phyloP scores from a whole-genome alignment of 1,139 yeast genomes.

The Debaryomyces coudertii region DNA sequence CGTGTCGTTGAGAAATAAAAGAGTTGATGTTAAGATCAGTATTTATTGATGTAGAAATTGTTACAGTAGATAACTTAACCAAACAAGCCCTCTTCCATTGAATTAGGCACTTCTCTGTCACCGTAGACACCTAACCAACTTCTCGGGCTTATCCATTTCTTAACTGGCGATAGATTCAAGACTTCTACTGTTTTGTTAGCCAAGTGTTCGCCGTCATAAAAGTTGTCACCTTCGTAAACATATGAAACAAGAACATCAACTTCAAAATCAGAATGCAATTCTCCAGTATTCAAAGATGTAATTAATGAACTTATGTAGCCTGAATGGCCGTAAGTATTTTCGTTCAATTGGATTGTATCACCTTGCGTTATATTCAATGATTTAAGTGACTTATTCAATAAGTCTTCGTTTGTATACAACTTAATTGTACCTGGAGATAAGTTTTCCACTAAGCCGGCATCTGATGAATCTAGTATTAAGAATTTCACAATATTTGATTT shows the following conservation, averaged over 20 bases:
- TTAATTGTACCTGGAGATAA: slow-evolving; percentile 30
- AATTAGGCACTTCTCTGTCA: slow-evolving; percentile 60
- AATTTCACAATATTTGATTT: slow-evolving; percentile 47
- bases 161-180: slow-evolving; percentile 26
- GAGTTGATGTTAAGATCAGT: background rate
- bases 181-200: slow-evolving; percentile 43
- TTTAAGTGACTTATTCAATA: slow-evolving; percentile 35
- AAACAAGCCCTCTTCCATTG: slow-evolving; percentile 78
- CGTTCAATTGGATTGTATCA: slow-evolving; percentile 12
- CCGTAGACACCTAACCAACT: slow-evolving; percentile 93
- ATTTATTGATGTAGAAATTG: slow-evolving; percentile 1
- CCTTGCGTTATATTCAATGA: slow-evolving; percentile 27
- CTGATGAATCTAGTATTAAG: slow-evolving; percentile 70
- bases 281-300: slow-evolving; percentile 7
- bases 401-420: slow-evolving; percentile 36
- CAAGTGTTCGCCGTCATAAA: slow-evolving; percentile 65
- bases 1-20: background rate
- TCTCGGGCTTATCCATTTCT: slow-evolving; percentile 55
- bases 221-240: slow-evolving; percentile 91
- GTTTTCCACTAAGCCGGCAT: slow-evolving; percentile 55
- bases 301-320: slow-evolving; percentile 15
- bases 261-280: slow-evolving; percentile 15
- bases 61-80: slow-evolving; percentile 38
- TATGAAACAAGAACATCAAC: slow-evolving; percentile 44
- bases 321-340: slow-evolving; percentile 17